phyloP scores from a whole-genome alignment of 371 early-diverging fungal species.

The Saksenaea oblongispora region DNA sequence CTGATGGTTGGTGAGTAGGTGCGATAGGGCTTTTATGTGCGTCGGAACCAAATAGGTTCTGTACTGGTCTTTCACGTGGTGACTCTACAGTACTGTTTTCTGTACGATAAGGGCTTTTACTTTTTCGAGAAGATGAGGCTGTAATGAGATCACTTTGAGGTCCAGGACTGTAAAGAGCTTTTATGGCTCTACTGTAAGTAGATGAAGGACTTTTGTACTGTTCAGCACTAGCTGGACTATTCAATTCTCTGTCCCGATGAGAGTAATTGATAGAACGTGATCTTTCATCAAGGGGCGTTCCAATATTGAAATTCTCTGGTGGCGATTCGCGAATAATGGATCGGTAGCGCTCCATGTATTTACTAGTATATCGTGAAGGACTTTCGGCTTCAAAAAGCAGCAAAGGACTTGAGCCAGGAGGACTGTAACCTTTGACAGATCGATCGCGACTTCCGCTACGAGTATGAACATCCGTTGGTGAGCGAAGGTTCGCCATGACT shows the following conservation, averaged over 20 bases:
- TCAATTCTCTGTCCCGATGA: background rate
- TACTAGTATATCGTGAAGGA: constrained; percentile 1
- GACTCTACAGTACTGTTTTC: background rate
- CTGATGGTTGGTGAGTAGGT: background rate
- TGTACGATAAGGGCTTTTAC: background rate
- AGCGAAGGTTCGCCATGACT: background rate
- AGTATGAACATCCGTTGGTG: background rate
- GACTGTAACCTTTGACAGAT: background rate
- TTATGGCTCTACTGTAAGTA: background rate
- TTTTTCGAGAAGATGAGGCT: background rate
- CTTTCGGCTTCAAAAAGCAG: background rate
- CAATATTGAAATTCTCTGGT: constrained; percentile 9
- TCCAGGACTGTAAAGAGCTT: background rate
- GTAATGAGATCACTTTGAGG: background rate
- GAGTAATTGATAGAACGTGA: background rate
- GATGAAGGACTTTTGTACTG: background rate
- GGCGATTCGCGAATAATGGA: constrained; percentile 20
- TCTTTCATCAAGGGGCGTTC: constrained; percentile 12
- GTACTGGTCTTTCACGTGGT: background rate
- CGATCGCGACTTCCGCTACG: background rate
- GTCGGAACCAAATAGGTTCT: background rate
- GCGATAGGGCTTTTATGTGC: background rate
- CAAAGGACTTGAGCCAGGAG: background rate
- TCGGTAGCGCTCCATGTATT: constrained; percentile 15
- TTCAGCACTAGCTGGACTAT: background rate